Base-by-base conservation (phyloP, 352 stramenopile species). In the Pelagophyceae sp. region DNA sequence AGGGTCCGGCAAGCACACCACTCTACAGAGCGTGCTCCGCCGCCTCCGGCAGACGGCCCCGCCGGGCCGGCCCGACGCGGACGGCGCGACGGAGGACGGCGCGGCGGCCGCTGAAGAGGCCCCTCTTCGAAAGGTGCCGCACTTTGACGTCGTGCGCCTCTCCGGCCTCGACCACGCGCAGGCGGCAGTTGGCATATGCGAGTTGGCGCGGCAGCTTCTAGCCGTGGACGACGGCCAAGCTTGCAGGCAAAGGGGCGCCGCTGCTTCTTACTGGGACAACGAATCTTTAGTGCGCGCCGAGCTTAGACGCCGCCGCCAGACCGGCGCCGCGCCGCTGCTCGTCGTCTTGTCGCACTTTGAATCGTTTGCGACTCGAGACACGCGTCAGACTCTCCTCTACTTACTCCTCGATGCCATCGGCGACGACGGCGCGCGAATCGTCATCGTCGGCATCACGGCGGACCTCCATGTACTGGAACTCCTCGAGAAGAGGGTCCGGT, bases 401-500 rank as follows among this genome's bases (percentile, higher is more conserved):
- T 15, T 54, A 1, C 27, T 74, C 0, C 38, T 74, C 15, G 67
- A 74, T 27, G 67, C 67, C 15, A 74, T 74, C 17, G 35, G 58
- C 17, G 6, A 2, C 11, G 0, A 11, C 25, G 17, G 25, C 1
- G 67, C 17, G 35, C 29, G 35, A 33, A 37, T 74, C 35, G 38
- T 74, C 35, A 31, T 74, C 23, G 33, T 51, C 67, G 67, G 67
- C 38, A 27, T 74, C 67, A 74, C 67, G 35, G 17, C 35, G 67
- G 37, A 74, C 67, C 33, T 35, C 35, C 1, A n/a, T 37, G 67
- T 74, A 11, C 67, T 74, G 35, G 67, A 74, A 37, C 38, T 74
- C 35, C 58, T 74, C 67, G 67, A 74, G 38, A 74, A 74, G 38
- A 33, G 67, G 15, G 67, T 74, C 5, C 33, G 38, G 38, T 58